These are phyloP conservation scores for Puccinia hordei DNA, from an alignment of 1,284 basidiomycete genomes.

Conservation along the genomic window DNA sequence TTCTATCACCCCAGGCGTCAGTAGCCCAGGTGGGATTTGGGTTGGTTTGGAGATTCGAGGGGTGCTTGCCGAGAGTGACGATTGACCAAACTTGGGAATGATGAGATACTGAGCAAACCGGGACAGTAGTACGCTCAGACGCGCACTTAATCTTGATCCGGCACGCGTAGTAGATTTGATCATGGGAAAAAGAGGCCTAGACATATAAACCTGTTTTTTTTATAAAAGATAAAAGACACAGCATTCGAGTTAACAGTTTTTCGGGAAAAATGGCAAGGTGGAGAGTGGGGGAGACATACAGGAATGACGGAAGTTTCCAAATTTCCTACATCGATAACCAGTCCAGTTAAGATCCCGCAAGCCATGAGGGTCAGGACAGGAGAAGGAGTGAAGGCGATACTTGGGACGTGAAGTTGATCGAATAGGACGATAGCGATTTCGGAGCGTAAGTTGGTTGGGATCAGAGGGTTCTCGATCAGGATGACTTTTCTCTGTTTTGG, in stretches of 20 bases:
- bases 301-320: constrained; percentile 84
- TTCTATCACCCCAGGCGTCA: constrained; percentile 25
- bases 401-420: constrained; percentile 86
- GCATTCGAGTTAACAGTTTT: too few relatives aligned
- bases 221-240: too few relatives aligned
- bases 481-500: constrained; percentile 91
- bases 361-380: constrained; percentile 81
- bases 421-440: constrained; percentile 82
- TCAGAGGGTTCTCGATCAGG: constrained; percentile 81
- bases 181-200: constrained; percentile 78
- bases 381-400: constrained; percentile 85
- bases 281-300: constrained; percentile 63
- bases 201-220: constrained; percentile 75
- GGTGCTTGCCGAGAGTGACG: constrained; percentile 66
- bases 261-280: too few relatives aligned
- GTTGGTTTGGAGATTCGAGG: constrained; percentile 60
- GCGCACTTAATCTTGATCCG: constrained; percentile 71
- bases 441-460: constrained; percentile 83
- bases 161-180: constrained; percentile 80
- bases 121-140: constrained; percentile 75
- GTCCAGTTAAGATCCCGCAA: constrained; percentile 81
- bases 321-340: constrained; percentile 89
- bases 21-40: neutral
- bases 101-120: constrained; percentile 78
- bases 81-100: constrained; percentile 70